Conservation (phyloP, 1,284 basidiomycete genomes). For the Trametes sp. region DNA sequence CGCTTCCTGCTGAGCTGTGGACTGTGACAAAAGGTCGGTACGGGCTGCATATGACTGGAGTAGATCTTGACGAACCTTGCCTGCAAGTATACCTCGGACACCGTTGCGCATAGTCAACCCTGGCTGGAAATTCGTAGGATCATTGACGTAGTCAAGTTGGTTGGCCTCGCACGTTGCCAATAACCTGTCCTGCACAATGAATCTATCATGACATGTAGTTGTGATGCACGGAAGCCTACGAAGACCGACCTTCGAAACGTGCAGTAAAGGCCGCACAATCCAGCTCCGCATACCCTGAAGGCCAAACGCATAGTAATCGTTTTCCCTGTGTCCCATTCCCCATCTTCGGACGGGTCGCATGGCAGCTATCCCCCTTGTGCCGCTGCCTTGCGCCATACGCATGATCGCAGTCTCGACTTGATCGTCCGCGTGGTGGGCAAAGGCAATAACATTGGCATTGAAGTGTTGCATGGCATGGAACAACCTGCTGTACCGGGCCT, state of each 20-base stretch:
- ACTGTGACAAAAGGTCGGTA: not conserved
- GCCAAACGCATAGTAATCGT: conserved; percentile 49
- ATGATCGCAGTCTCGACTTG: conserved; percentile 81
- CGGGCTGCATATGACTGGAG: too few relatives aligned
- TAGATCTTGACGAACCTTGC: conserved; percentile 3
- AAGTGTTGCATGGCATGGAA: conserved; percentile 55
- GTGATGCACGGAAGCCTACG: not conserved
- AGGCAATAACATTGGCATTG: conserved; percentile 55
- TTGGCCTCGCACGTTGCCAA: conserved; percentile 75
- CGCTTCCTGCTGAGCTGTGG: not conserved
- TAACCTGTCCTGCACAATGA: conserved; percentile 64
- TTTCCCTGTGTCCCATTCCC: conserved; percentile 70
- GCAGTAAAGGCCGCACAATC: conserved; percentile 73
- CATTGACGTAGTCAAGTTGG: conserved; percentile 64
- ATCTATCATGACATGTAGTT: not conserved
- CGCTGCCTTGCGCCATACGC: conserved; percentile 65
- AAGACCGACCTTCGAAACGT: conserved; percentile 67
- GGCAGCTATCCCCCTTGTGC: conserved; percentile 62
- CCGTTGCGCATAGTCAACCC: conserved; percentile 73
- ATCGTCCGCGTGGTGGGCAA: conserved; percentile 81
- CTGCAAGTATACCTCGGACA: conserved; percentile 53
- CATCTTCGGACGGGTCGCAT: conserved; percentile 72
- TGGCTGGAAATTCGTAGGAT: conserved; percentile 78
- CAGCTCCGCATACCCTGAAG: conserved; percentile 66
- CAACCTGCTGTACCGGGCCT: conserved; percentile 63